Evolutionary conservation across 2,329 filamentous ascomycete genomes (phyloP).

Genomic region (Beauveria scarabaeidicola): DNA sequence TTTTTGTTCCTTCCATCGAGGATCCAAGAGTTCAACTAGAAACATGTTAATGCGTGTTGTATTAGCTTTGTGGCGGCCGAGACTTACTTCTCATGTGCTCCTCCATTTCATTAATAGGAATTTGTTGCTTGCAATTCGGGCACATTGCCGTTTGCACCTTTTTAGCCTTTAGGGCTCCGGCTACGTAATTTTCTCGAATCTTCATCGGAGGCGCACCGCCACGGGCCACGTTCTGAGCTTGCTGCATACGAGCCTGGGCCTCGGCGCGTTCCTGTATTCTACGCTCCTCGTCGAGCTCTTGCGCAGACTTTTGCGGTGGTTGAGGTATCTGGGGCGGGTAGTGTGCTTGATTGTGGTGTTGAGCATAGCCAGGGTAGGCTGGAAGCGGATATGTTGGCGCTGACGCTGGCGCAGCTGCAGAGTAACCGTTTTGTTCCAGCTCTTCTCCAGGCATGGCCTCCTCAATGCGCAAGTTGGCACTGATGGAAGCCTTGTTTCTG

Average conservation of each 20-base stretch:
- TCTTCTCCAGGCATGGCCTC: conserved; percentile 85
- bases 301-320: conserved; percentile 28
- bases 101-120: conserved; percentile 79
- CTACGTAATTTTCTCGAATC: conserved; percentile 89
- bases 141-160: conserved; percentile 66
- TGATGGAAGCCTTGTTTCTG: conserved; percentile 82
- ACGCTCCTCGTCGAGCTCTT: conserved; percentile 54
- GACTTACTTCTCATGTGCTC: conserved; percentile 78
- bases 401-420: conserved; percentile 21
- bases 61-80: neutral
- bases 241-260: conserved; percentile 56
- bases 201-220: conserved; percentile 65
- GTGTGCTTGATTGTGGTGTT: conserved; percentile 22
- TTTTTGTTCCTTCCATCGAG: conserved; percentile 91
- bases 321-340: conserved; percentile 22
- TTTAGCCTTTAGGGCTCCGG: conserved; percentile 64
- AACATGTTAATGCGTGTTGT: conserved; percentile 24
- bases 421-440: conserved; percentile 46
- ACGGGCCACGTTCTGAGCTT: conserved; percentile 70
- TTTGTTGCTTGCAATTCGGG: conserved; percentile 86
- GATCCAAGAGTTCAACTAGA: conserved; percentile 81
- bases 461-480: conserved; percentile 76
- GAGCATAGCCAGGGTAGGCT: conserved; percentile 35
- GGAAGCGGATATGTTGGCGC: conserved; percentile 34
- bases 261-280: conserved; percentile 56